phyloP scores from a whole-genome alignment of 1,139 yeast genomes.

The Scheffersomyces illinoinensis region DNA sequence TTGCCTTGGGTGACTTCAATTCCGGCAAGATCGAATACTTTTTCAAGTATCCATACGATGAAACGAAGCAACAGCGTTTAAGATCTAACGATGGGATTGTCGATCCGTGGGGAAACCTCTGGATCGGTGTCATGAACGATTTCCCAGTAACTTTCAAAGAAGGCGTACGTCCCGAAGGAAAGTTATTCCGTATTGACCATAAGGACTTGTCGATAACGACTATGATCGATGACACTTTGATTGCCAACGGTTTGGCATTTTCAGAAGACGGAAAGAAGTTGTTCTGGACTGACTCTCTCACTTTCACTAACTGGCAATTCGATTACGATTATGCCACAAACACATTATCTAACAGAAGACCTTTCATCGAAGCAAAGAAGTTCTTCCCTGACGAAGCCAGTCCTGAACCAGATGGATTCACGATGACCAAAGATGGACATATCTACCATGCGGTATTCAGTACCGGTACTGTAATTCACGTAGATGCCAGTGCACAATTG shows the following conservation, averaged over 20 bases:
- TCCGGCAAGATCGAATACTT: conserved; percentile 44
- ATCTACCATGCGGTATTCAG: conserved; percentile 73
- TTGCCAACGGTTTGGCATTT: conserved; percentile 85
- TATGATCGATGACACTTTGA: conserved; percentile 40
- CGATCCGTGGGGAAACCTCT: conserved; percentile 67
- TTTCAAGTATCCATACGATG: conserved; percentile 42
- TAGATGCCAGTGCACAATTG: conserved; percentile 51
- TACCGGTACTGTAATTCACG: conserved; percentile 54
- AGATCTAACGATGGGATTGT: conserved; percentile 76
- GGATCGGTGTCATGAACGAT: conserved; percentile 75
- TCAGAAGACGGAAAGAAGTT: conserved; percentile 48
- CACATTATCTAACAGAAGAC: conserved; percentile 41
- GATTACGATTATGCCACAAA: conserved; percentile 56
- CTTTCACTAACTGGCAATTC: conserved; percentile 58
- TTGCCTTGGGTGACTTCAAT: conserved; percentile 49
- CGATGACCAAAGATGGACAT: conserved; percentile 60
- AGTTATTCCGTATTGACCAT: conserved; percentile 40
- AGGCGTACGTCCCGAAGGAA: conserved; percentile 41
- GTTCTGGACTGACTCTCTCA: conserved; percentile 73
- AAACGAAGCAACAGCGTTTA: conserved; percentile 29
- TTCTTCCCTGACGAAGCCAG: conserved; percentile 27
- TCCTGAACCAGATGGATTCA: conserved; percentile 83
- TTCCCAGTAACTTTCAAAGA: conserved; percentile 32
- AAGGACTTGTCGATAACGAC: conserved; percentile 32
- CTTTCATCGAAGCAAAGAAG: conserved; percentile 43